Evolutionary conservation across 164 flowering plant genomes (phyloP).

Genomic region (Hamamelis virginiana): DNA sequence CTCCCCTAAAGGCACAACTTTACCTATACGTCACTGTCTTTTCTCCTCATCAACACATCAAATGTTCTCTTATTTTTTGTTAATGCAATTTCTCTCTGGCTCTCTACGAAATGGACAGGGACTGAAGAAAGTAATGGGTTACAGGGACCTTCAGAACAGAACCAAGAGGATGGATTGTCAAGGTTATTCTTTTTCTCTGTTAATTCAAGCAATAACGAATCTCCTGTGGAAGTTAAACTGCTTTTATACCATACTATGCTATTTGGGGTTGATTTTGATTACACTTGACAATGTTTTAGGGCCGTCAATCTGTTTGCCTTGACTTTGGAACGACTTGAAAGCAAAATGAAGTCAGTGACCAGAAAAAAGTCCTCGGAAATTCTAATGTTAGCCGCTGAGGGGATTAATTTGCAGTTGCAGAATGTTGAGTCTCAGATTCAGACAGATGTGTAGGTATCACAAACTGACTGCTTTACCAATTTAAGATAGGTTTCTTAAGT

Average conservation of each 20-base stretch:
- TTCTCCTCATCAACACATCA: not conserved
- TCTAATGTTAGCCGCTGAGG: slow-evolving; percentile 54
- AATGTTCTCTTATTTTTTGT: not conserved
- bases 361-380: slow-evolving; percentile 66
- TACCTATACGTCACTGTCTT: slow-evolving; percentile 1
- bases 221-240: not conserved
- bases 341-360: slow-evolving; percentile 51
- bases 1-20: slow-evolving; percentile 34
- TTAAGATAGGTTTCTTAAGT: slow-evolving; percentile 7
- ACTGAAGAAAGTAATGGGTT: slow-evolving; percentile 31
- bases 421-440: slow-evolving; percentile 61
- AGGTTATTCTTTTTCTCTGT: slow-evolving; percentile 39
- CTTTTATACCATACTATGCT: not conserved
- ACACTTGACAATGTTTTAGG: slow-evolving; percentile 36
- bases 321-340: slow-evolving; percentile 54
- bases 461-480: slow-evolving; percentile 4
- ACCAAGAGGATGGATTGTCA: slow-evolving; percentile 50
- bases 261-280: slow-evolving; percentile 10
- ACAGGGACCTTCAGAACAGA: slow-evolving; percentile 32
- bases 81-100: slow-evolving; percentile 2
- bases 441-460: slow-evolving; percentile 60
- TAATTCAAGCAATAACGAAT: slow-evolving; percentile 3
- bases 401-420: slow-evolving; percentile 51
- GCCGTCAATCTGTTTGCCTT: slow-evolving; percentile 55
- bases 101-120: slow-evolving; percentile 30